A percentile compares a stretch with the other conserved stretches of the same genome.
Evolutionary conservation across 176 grass and related monocot species (phyloP).

Genomic region (Triticum urartu): DNA sequence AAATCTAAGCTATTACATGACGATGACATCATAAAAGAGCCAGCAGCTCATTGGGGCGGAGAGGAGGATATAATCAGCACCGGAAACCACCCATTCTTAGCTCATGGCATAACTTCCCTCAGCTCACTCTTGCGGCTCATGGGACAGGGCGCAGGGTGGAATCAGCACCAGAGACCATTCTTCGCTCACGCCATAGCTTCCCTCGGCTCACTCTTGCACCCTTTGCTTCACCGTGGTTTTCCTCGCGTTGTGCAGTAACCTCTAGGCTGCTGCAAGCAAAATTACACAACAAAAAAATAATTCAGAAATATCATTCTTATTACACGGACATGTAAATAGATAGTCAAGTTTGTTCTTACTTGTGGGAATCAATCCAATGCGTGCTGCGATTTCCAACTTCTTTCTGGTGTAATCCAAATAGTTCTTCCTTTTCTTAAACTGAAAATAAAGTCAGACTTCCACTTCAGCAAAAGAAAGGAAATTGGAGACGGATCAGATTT

Average conservation of each 20-base stretch:
- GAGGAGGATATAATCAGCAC: background rate
- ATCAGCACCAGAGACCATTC: background rate
- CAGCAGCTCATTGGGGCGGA: no score
- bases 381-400: no score
- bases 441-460: no score
- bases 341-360: no score
- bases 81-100: background rate
- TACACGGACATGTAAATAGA: no score
- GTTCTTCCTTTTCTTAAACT: no score
- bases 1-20: no score
- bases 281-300: background rate
- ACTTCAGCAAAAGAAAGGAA: no score
- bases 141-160: background rate
- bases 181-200: background rate
- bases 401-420: no score
- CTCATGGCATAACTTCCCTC: background rate
- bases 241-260: background rate
- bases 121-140: background rate
- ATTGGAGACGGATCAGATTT: no score
- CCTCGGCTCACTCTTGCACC: background rate
- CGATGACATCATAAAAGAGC: no score
- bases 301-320: background rate
- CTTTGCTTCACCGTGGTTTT: background rate
- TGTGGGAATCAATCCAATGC: no score
- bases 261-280: background rate